These are phyloP conservation scores for Verticillium isaacii DNA, from an alignment of 2,329 filamentous ascomycete species.

Conservation along the genomic window DNA sequence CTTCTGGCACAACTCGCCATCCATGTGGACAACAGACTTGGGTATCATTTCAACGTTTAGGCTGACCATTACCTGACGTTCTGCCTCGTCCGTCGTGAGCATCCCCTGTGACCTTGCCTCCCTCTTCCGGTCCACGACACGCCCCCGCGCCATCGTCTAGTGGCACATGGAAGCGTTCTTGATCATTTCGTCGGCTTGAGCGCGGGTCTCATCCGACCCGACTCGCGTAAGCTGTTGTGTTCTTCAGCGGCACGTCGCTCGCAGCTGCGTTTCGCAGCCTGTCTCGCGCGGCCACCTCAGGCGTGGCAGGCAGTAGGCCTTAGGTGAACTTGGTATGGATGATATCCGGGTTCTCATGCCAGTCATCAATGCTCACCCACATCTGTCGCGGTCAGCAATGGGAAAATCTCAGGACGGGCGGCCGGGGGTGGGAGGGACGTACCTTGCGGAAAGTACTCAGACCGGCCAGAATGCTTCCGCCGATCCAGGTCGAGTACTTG, in stretches of 20 bases:
- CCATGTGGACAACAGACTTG: constrained; percentile 21
- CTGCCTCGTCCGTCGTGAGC: constrained; percentile 7
- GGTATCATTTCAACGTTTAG: constrained; percentile 30
- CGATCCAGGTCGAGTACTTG: constrained; percentile 99
- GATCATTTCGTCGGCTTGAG: neutral
- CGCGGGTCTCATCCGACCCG: neutral
- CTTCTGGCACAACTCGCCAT: neutral
- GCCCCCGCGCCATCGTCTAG: neutral
- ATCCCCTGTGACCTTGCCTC: constrained; percentile 5
- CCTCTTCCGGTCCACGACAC: neutral
- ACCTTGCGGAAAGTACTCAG: constrained; percentile 98
- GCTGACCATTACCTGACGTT: constrained; percentile 13
- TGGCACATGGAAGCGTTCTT: neutral
- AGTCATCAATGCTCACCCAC: constrained; percentile 99
- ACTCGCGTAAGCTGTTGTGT: neutral
- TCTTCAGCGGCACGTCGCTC: neutral
- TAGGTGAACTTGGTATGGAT: constrained; percentile 97
- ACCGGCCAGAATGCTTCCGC: constrained; percentile 92
- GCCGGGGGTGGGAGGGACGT: constrained; percentile 21
- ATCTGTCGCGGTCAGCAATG: constrained; percentile 54
- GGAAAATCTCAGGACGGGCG: neutral
- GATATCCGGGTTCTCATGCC: constrained; percentile 99
- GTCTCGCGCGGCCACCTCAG: neutral
- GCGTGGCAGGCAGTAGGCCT: constrained; percentile 7
- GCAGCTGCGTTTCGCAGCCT: neutral